Evolutionary conservation across 257 asterid species (phyloP), one percentile per base, ranked within the genome.

Genomic region (Penstemon barbatus): DNA sequence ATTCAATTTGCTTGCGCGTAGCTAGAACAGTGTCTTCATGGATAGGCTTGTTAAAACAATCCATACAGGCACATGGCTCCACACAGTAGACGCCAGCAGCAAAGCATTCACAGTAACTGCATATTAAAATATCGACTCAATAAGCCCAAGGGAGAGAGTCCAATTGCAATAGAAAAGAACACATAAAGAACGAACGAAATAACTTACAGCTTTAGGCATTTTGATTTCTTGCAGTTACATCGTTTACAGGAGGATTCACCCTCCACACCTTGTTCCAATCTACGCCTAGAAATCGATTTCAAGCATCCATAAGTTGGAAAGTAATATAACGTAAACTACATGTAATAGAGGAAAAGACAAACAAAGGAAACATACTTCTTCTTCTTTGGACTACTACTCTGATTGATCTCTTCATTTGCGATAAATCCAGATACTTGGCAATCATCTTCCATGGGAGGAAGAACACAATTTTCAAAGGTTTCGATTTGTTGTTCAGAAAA

Each of bases 81-180:
- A 75, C 77, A 50, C 94, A 87, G 75, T 87, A 87, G 12, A 84
- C 79, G 36, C 94, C 94, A 44, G 94, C 94, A 71, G 94, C 91
- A 63, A 87, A 87, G 78, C 94, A 87, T 71, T 87, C 94, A 61
- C 94, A 87, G 75, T 87, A 87, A 59, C 94, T 87, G 66, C 62
- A 77, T 50, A 25, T 45, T 19, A 57, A 67, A 37, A 44, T 38
- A 13, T 54, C 10, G 10, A 54, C 19, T 8, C 37, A 18, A 18
- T 54, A n/a, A 58, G 12, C 12, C 19, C 64, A 18, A 43, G 40
- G 11, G 39, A 36, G 15, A 11, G 0, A 41, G 45, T 53, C 36
- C 8, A 55, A 39, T 25, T 2, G 33, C 42, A 39, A 52, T 25
- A 1, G 33, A 25, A 25, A 6, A 66, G 45, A 7, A 10, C 4